phyloP scores from a whole-genome alignment of 148 eudicot species.

The Silene latifolia region DNA sequence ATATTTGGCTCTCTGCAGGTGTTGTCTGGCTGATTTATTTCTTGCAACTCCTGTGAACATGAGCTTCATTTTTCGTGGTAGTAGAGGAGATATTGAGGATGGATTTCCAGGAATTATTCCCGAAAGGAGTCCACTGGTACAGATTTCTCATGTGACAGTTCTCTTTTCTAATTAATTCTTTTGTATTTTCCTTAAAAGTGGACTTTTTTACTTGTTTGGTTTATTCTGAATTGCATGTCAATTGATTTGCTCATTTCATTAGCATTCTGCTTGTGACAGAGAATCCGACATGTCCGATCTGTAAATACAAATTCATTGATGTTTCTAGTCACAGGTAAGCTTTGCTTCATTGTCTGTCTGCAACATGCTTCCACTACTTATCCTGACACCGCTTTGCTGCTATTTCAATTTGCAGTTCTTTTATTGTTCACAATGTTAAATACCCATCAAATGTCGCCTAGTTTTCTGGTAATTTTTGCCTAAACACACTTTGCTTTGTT shows the following conservation, averaged over 20 bases:
- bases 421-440: slow-evolving; percentile 43
- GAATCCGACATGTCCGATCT: slow-evolving; percentile 29
- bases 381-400: neutral
- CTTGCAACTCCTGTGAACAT: slow-evolving; percentile 12
- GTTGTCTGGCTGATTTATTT: neutral
- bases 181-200: too few relatives aligned
- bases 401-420: slow-evolving; percentile 28
- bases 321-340: slow-evolving; percentile 25
- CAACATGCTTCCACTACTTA: neutral
- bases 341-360: too few relatives aligned
- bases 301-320: slow-evolving; percentile 27
- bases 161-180: too few relatives aligned
- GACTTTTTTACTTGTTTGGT: neutral
- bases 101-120: slow-evolving; percentile 22
- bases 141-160: neutral
- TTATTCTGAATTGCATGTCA: neutral
- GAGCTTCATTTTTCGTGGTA: slow-evolving; percentile 29
- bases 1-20: neutral
- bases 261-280: slow-evolving; percentile 8
- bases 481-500: neutral
- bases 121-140: slow-evolving; percentile 22
- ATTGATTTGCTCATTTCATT: neutral
- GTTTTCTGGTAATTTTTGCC: slow-evolving; percentile 40
- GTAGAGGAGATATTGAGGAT: slow-evolving; percentile 25
- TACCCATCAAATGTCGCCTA: slow-evolving; percentile 45